Conservation (phyloP, 345 rosid genomes). For the Melastoma malabathricum region DNA sequence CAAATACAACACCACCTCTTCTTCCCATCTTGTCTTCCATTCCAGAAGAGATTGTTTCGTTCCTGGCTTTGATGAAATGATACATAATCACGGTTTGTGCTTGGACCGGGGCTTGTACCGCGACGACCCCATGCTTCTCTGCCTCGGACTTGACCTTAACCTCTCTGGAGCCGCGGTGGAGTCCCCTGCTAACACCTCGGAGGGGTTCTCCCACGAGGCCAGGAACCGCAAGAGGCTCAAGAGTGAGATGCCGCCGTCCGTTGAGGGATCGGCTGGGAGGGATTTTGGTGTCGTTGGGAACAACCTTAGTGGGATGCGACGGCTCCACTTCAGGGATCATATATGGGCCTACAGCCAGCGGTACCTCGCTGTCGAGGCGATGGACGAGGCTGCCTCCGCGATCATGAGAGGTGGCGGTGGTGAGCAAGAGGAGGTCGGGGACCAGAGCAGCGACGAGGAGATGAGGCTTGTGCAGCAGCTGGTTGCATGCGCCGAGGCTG, state of each 20-base stretch:
- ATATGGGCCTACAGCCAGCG: conserved; percentile 27
- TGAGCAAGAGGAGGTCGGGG: conserved; percentile 7
- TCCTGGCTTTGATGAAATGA: no score
- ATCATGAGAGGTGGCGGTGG: conserved; percentile 10
- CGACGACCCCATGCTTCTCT: no score
- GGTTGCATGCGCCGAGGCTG: conserved; percentile 41
- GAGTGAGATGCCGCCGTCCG: not conserved
- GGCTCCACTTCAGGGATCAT: conserved; percentile 28
- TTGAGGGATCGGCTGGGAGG: not conserved
- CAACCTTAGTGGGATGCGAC: not conserved
- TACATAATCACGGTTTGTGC: no score
- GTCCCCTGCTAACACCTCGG: not conserved
- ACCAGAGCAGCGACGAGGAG: conserved; percentile 16
- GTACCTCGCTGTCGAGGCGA: conserved; percentile 29
- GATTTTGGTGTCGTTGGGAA: not conserved
- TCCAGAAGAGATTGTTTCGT: no score
- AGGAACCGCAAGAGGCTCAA: conserved; percentile 7
- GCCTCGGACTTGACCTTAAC: conserved; percentile 5
- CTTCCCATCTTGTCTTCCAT: no score
- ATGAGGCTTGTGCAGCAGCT: conserved; percentile 42
- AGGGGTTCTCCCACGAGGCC: not conserved
- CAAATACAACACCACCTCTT: no score
- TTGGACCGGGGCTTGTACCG: no score
- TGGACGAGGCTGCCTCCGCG: conserved; percentile 26
- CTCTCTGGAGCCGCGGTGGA: not conserved